These are phyloP conservation scores for Haplosporangium gracile DNA, from an alignment of 192 early-diverging fungal species.

Conservation along the genomic window DNA sequence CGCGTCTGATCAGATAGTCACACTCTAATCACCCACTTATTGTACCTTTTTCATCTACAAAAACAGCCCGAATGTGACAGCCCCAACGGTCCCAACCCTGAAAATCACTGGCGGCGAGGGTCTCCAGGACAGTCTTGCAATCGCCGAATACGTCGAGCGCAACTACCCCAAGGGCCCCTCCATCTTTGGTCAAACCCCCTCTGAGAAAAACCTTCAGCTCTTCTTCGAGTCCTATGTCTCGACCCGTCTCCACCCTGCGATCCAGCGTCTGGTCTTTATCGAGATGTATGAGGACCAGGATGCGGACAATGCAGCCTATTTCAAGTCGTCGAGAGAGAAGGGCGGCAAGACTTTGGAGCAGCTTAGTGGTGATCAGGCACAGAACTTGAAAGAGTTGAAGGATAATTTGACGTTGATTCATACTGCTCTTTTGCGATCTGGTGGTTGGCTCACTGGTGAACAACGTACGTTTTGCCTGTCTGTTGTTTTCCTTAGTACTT, in stretches of 20 bases:
- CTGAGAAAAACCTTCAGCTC: conserved; percentile 36
- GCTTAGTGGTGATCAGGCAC: conserved; percentile 26
- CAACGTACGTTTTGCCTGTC: conserved; percentile 35
- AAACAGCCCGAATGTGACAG: conserved; percentile 14
- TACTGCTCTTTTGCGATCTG: conserved; percentile 8
- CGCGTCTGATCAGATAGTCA: neutral
- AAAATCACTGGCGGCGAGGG: conserved; percentile 21
- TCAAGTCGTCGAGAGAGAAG: conserved; percentile 50
- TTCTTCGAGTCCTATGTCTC: conserved; percentile 57
- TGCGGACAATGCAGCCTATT: conserved; percentile 19
- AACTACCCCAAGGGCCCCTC: conserved; percentile 62
- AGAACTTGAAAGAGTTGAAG: conserved; percentile 24
- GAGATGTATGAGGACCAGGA: conserved; percentile 27
- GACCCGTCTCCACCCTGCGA: conserved; percentile 16
- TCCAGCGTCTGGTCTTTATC: conserved; percentile 36
- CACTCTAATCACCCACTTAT: neutral
- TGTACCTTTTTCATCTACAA: neutral
- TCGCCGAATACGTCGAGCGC: conserved; percentile 66
- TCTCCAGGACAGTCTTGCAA: conserved; percentile 64
- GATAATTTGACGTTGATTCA: conserved; percentile 25
- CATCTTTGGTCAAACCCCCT: conserved; percentile 37
- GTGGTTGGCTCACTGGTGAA: conserved; percentile 45
- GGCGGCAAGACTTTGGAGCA: conserved; percentile 27
- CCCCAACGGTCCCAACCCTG: conserved; percentile 57
- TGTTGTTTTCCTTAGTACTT: neutral